Base-by-base conservation (phyloP, 78 protist species). In the slime mould (Dictyostelium discoideum) region DNA sequence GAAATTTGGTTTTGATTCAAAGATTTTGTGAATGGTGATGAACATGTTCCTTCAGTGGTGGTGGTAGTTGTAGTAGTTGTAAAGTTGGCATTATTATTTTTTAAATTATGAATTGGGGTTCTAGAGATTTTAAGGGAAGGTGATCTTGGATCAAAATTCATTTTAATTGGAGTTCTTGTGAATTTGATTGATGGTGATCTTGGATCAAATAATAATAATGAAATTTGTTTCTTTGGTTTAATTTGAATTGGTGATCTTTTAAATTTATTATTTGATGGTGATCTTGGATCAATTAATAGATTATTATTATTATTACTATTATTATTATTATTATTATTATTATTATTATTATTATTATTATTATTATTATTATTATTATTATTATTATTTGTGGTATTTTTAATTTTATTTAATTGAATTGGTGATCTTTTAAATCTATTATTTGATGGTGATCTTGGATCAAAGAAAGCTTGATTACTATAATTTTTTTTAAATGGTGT, bases 181-280 rank as follows among this genome's bases (percentile, higher is more conserved):
- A 81, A 48, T 50, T 44, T 48, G 3, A 6, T 48, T 48, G 85
- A 48, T 81, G 85, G 85, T 48, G 85, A 81, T 81, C 85, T 81
- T 81, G 85, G 85, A 26, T 81, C 85, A 14, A 81, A 22, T 48
- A 20, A 26, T 81, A 24, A 48, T 81, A 18, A 18, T 22, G 29
- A 1, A 42, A 13, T 37, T 81, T 20, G 32, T 37, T 81, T 81
- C 16, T 18, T 81, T 37, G 29, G 60, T 76, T 32, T 76, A 8
- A n/a, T 44, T 79, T 79, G 39, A 26, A 81, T 24, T 81, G 85
- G 85, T 26, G 85, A 81, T 50, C 85, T 81, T 81, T 81, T 81
- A 79, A 79, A 42, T 48, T 24, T 81, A 37, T 13, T 74, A 32
- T 14, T 77, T 81, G 85, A 48, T 48, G 85, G 85, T 13, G 85